Percentiles rank a stretch among this genome's conserved stretches.
Evolutionary conservation across 2,329 filamentous ascomycete genomes (phyloP).

Genomic region (Colletotrichum sidae): DNA sequence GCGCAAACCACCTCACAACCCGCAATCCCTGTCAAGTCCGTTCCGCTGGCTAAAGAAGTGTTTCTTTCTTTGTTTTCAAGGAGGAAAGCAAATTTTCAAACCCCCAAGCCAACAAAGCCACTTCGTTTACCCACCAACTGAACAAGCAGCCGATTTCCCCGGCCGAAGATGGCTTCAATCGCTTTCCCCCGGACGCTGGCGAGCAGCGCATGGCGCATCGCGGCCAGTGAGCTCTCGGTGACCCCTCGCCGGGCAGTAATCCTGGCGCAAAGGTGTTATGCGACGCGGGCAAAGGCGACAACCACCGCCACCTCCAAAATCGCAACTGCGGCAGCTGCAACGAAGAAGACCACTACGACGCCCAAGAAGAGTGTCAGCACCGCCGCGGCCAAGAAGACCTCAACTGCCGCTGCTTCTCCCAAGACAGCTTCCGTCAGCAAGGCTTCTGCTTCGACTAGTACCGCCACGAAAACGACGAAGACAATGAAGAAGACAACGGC

Average conservation of each 20-base stretch:
- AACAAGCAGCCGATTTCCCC: not conserved
- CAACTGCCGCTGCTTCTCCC: not conserved
- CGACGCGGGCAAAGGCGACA: conserved; percentile 22
- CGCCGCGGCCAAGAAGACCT: conserved; percentile 19
- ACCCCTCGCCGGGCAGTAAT: conserved; percentile 5
- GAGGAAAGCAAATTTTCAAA: too few species aligned
- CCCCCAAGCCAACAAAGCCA: not conserved
- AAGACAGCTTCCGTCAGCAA: not conserved
- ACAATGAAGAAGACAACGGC: conserved; percentile 21
- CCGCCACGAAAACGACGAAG: conserved; percentile 6
- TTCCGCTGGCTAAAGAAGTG: conserved; percentile 20
- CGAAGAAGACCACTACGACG: conserved; percentile 20
- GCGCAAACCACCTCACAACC: conserved; percentile 5
- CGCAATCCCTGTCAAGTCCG: conserved; percentile 14
- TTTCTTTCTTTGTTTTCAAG: not conserved
- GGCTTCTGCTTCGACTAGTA: not conserved
- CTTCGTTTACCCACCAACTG: not conserved
- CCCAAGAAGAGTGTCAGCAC: conserved; percentile 34
- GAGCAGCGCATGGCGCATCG: conserved; percentile 19
- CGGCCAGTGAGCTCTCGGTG: not conserved
- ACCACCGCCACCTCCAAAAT: conserved; percentile 12
- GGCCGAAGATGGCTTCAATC: conserved; percentile 21
- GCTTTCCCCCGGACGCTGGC: conserved; percentile 20
- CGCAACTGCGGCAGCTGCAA: not conserved
- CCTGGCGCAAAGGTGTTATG: conserved; percentile 33